A percentile compares a stretch with the other conserved stretches of the same genome.
Conservation (phyloP, 1,139 yeast species). For the Hemisphaericaspora lyxosophila region DNA sequence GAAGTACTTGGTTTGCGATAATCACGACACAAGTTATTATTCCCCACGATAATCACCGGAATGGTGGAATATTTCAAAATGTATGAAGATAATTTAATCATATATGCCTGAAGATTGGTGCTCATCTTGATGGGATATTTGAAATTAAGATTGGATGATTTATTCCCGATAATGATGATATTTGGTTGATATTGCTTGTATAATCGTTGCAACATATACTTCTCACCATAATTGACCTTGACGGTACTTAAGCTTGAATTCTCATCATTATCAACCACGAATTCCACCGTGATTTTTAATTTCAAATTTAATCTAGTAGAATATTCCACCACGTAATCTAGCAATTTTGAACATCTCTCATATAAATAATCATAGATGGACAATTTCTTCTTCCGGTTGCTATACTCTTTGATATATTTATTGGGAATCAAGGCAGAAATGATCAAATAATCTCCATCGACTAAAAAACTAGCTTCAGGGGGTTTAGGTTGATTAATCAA, state of each 20-base stretch:
- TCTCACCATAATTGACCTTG: constrained; percentile 25
- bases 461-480: constrained; percentile 23
- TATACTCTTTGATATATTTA: constrained; percentile 22
- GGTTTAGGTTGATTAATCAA: constrained; percentile 14
- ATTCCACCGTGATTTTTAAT: constrained; percentile 55
- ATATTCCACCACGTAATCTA: constrained; percentile 35
- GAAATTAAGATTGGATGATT: constrained; percentile 42
- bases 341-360: constrained; percentile 38
- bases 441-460: constrained; percentile 41
- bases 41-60: constrained; percentile 43
- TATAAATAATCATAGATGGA: constrained; percentile 32
- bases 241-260: constrained; percentile 6
- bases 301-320: constrained; percentile 23
- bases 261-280: constrained; percentile 34
- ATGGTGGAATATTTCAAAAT: constrained; percentile 41
- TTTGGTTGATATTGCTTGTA: constrained; percentile 45
- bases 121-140: constrained; percentile 39
- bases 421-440: constrained; percentile 41
- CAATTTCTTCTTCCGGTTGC: constrained; percentile 13
- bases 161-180: constrained; percentile 40
- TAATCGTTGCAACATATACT: constrained; percentile 37
- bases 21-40: constrained; percentile 14
- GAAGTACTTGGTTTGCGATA: not conserved
- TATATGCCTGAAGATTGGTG: constrained; percentile 20
- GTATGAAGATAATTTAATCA: constrained; percentile 41